Evolutionary conservation across 225 moss, liverwort and hornwort species (phyloP), one percentile per base, ranked within the genome.

Genomic region (Pseudisothecium myosuroides): DNA sequence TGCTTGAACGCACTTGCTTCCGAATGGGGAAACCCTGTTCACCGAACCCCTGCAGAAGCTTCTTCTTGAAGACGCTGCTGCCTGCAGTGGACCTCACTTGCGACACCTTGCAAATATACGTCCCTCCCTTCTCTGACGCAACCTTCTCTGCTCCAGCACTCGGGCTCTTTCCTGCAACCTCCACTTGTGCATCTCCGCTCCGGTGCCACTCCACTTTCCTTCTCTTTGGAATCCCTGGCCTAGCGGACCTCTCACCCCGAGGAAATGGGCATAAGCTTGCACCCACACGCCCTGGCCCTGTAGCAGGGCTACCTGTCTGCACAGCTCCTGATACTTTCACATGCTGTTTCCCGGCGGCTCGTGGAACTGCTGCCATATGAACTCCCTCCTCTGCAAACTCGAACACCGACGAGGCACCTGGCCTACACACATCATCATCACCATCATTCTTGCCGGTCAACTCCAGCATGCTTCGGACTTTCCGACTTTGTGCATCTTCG

Each of bases 391-490:
- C 93, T 86, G 93, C 94, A 43, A 96, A 95, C 88, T 94, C 93
- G 10, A 94, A 92, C 78, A 91, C 94, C 76, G 88, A 92, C 58
- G 90, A 86, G 50, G 92, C 89, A 93, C 91, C 92, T 91, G 91
- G 89, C 89, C 89, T 88, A 94, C 63, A 91, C 88, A 92, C 82
- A 85, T 87, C 90, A 90, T 88, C 11, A 56, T 85, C 20, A 75
- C 26, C 93, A 85, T 85, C 92, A 91, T 90, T 93, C 76, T 94
- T 93, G 88, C 93, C 92, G 66, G 92, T 96, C 90, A 98, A 89
- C 92, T 97, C 95, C 90, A 89, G 89, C 80, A 97, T 88, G 94
- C 96, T 97, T 80, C 96, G 97, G 43, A 98, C 92, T 96, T 97
- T 97, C 80, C 89, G 95, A 79, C 68, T 83, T 59, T 88, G 91